Base-by-base conservation (phyloP, 2,329 filamentous ascomycete genomes). In the Fusarium transvaalense region DNA sequence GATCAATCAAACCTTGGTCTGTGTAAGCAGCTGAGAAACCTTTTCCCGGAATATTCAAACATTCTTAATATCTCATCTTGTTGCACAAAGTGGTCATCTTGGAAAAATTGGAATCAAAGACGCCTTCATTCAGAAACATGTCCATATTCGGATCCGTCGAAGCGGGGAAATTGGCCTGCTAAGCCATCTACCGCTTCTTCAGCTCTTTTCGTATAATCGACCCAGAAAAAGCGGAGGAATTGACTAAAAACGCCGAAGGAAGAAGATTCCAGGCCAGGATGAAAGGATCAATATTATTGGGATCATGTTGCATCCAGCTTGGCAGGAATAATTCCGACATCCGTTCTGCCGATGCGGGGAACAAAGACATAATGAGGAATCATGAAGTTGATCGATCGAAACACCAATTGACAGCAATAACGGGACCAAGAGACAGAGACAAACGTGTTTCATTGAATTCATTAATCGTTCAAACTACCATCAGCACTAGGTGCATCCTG, bases 231-330 rank as follows among this genome's bases (percentile, higher is more conserved):
- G 47, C 61, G 61, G 61, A 65, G 61, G 41, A 39, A 65, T 64
- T 64, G 52, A 59, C 21, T 65, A 64, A 64, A 12, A 65, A 27
- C 12, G 25, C 61, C 61, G 61, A 64, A 25, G 15, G 35, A 43
- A 37, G 13, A 34, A 7, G 12, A 56, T 43, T 9, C n/a, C 34
- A 27, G 21, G 23, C 15, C 17, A 27, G 47, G 47, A 10, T 25
- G n/a, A 29, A 51, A n/a, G 47, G 34, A 6, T 25, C 4, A 25
- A 51, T 29, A 15, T 29, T 17, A 19, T 25, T 38, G 12, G n/a
- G 21, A 19, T 6, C 4, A 19, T 45, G n/a, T 12, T 21, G 25
- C 29, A 41, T 41, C 1, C 5, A 8, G 9, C 58, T 53, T 45
- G 31, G 32, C 43, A 50, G 32, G 4, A 38, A 14, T 29, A 15